Evolutionary conservation across 345 rosid species (phyloP).

Genomic region (Eucalyptus sideroxylon): DNA sequence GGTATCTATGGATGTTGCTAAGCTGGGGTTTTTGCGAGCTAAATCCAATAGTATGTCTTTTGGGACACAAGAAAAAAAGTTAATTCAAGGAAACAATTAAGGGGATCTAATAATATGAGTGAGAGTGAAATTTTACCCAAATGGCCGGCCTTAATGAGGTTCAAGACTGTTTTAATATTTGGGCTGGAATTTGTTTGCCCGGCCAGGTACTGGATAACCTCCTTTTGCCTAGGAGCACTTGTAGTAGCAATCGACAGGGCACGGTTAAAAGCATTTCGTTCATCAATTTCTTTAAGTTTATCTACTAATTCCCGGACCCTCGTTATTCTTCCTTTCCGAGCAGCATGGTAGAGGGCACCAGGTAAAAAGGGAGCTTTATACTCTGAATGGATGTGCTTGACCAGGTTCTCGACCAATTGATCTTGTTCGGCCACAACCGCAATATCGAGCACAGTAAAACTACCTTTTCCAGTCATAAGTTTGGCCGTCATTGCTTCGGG

Average conservation of each 20-base stretch:
- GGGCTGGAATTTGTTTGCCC: background rate
- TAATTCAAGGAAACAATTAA: background rate
- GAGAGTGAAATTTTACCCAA: background rate
- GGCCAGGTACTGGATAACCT: background rate
- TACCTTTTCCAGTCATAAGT: background rate
- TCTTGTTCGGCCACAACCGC: background rate
- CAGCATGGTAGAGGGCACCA: background rate
- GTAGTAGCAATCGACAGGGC: background rate
- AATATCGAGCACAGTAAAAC: background rate
- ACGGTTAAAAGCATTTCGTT: too few species aligned
- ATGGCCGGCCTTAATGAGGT: background rate
- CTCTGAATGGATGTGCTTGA: background rate
- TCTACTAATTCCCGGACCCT: background rate
- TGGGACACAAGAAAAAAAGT: background rate
- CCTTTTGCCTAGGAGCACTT: background rate
- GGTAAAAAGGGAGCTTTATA: background rate
- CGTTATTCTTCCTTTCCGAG: background rate
- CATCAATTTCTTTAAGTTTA: too few species aligned
- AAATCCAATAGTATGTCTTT: background rate
- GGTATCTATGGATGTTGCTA: too few species aligned
- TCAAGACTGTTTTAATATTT: background rate
- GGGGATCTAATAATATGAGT: background rate
- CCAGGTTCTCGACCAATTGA: background rate
- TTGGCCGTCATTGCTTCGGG: background rate
- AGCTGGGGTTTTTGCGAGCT: fast-evolving